Conservation (phyloP, 164 flowering plant species). For the Santalum album region DNA sequence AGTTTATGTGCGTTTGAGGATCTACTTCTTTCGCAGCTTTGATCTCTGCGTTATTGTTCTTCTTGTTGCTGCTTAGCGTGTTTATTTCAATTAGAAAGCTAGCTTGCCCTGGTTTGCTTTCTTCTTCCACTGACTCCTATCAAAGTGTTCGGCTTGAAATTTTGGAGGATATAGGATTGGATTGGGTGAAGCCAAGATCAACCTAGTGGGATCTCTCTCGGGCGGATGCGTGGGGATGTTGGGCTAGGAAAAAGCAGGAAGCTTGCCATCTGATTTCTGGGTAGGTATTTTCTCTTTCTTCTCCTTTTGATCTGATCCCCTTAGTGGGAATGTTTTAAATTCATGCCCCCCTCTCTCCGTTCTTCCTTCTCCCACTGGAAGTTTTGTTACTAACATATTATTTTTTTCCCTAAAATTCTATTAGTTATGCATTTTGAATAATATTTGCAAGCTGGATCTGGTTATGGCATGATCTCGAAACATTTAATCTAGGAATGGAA, state of each 20-base stretch:
- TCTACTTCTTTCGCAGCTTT: neutral
- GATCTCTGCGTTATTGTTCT: neutral
- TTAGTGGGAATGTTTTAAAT: neutral
- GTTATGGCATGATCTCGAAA: too few relatives aligned
- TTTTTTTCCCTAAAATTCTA: neutral
- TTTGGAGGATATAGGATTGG: neutral
- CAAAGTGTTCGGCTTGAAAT: neutral
- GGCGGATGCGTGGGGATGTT: slow-evolving; percentile 10
- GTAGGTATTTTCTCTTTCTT: slow-evolving; percentile 7
- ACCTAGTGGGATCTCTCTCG: slow-evolving; percentile 12
- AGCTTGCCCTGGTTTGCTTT: slow-evolving; percentile 8
- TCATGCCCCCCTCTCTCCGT: too few relatives aligned
- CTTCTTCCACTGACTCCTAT: neutral
- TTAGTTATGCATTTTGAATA: neutral
- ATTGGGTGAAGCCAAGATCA: slow-evolving; percentile 9
- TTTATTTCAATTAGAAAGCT: neutral
- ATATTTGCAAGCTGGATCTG: neutral
- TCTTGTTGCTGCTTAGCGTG: neutral
- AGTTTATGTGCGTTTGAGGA: neutral
- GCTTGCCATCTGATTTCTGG: neutral
- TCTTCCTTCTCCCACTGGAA: neutral
- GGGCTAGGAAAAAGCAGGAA: too few relatives aligned
- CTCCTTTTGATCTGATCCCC: neutral
- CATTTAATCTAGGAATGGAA: too few relatives aligned
- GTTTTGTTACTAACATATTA: neutral